Base-by-base conservation (phyloP, 2,329 filamentous ascomycete species). In the Colletotrichum graminicola region DNA sequence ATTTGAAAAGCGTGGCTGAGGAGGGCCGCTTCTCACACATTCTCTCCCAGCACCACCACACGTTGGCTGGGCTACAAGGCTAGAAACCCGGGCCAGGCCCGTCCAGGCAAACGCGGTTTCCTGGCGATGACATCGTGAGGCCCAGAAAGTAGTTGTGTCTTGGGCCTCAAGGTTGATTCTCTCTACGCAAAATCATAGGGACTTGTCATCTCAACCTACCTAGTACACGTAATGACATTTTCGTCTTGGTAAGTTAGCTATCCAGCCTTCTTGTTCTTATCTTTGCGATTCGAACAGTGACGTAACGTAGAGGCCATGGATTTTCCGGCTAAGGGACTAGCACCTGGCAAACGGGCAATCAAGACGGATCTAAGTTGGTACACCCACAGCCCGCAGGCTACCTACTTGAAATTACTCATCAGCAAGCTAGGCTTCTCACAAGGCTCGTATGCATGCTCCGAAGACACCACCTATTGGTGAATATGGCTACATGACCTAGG, bases 1-100 rank as follows among this genome's bases (percentile, higher is more conserved):
- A 18, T 26, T n/a, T 21, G n/a, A 3, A 51, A 21, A 41, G 32
- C 45, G 68, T 71, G 68, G 68, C 68, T 71, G 65, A 52, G 64
- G 59, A 63, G 43, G 65, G 54, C 59, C 59, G n/a, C 65, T 68
- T 54, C 52, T 39, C n/a, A 23, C 36, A 18, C 39, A 16, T 16
- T 43, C 32, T 29, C 12, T 16, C 23, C 29, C 29, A 21, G 10
- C n/a, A 60, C n/a, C 34, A n/a, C n/a, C n/a, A n/a, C n/a, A n/a
- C n/a, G 65, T 12, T 62, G 36, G 29, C 39, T 55, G 39, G 39
- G 51, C 34, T 39, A 51, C 41, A 56, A 56, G 66, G 60, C 66
- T 63, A 36, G 29, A 63, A 32, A 41, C 41, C 14, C 12, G 32
- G 29, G 21, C 47, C 26, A 61, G 49, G 62, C 49, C 41, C 62